Percentiles rank a stretch among this genome's conserved stretches.
Evolutionary conservation across 2,329 filamentous ascomycete genomes (phyloP).

Genomic region (Epichloe festucae): DNA sequence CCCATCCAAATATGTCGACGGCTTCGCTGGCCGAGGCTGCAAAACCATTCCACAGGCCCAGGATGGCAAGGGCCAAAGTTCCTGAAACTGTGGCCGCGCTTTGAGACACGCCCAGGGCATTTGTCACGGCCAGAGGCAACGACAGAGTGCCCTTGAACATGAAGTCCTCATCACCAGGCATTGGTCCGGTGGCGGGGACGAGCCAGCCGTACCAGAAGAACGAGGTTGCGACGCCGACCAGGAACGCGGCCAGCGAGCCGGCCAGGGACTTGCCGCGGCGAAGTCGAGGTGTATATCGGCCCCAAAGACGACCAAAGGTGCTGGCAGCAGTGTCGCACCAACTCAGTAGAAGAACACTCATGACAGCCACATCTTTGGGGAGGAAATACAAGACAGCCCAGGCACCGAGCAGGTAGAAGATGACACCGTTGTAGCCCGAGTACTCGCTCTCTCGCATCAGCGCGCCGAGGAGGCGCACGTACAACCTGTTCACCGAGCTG

Average conservation of each 20-base stretch:
- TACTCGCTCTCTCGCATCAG: constrained; percentile 97
- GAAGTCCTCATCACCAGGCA: constrained; percentile 54
- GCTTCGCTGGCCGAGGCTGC: constrained; percentile 82
- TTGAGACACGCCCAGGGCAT: constrained; percentile 47
- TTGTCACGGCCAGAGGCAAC: constrained; percentile 49
- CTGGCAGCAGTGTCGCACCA: constrained; percentile 98
- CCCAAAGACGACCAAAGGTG: constrained; percentile 84
- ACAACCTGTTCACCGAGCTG: constrained; percentile 70
- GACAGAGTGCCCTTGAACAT: constrained; percentile 69
- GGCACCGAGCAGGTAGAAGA: constrained; percentile 87
- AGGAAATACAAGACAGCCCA: constrained; percentile 78
- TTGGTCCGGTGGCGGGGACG: constrained; percentile 53
- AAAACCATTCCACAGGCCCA: constrained; percentile 81
- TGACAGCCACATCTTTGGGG: constrained; percentile 84
- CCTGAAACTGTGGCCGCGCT: constrained; percentile 53
- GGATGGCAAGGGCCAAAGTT: constrained; percentile 57
- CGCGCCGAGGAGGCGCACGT: constrained; percentile 72
- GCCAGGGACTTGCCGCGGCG: constrained; percentile 84
- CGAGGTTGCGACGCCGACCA: constrained; percentile 72
- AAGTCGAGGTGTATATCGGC: constrained; percentile 75
- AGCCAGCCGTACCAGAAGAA: constrained; percentile 81
- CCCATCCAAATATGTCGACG: constrained; percentile 83
- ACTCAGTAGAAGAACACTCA: constrained; percentile 79
- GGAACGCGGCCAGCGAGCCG: constrained; percentile 71
- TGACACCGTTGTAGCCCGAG: constrained; percentile 87